Base-by-base conservation (phyloP, 2,329 filamentous ascomycete species). In the Parastagonospora avenae region DNA sequence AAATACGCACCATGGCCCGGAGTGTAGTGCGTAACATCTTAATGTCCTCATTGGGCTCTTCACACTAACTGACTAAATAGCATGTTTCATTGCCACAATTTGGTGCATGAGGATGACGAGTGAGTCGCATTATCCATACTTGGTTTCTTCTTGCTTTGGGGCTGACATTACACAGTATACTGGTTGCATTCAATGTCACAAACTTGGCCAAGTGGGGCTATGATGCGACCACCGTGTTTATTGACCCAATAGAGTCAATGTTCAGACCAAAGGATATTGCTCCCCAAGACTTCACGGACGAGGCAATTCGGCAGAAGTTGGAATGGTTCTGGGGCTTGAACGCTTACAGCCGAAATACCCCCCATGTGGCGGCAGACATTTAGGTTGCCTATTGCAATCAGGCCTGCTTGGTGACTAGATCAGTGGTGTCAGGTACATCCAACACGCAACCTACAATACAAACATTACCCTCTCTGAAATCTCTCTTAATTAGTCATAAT, bases 11-110 rank as follows among this genome's bases (percentile, higher is more conserved):
- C 70, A 8, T 72, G 68, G 67, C 77, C 80, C 46, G 83, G 83
- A 8, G 69, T 80, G 6, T 80, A 79, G 55, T 60, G 44, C 48
- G 56, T 50, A 4, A 14, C 7, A 24, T 9, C 12, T 24, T 29
- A 8, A 29, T 14, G 19, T 9, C n/a, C n/a, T n/a, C n/a, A n/a
- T 38, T 4, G 14, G 4, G 31, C 8, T 5, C n/a, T 8, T 37
- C 8, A 33, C 19, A 11, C 44, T 47, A 24, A 47, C 43, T 33
- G 37, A 16, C 12, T 3, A n/a, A n/a, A 14, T 38, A 50, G 51
- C 45, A 77, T 78, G 74, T 78, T 79, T 56, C 77, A 75, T 42
- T 75, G 74, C 60, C 76, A 79, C 61, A 77, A 79, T 44, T 61
- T 79, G n/a, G 62, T 78, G 36, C 76, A 79, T 54, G 76, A 79